phyloP scores from a whole-genome alignment of 306 rosid genomes.

The Dryas octopetala region DNA sequence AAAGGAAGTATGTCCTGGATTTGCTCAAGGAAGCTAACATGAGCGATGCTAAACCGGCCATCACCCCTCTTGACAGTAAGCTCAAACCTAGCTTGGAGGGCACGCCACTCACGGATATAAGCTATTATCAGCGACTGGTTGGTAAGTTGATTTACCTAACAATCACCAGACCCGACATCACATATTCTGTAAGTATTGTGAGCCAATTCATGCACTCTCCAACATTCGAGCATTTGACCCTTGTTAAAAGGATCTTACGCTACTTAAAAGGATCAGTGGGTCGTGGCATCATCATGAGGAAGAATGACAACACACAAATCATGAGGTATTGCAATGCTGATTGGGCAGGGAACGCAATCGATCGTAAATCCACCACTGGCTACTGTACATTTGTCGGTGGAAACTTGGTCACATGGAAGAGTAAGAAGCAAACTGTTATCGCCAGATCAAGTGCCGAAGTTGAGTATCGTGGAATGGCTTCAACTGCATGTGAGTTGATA shows the following conservation, averaged over 20 bases:
- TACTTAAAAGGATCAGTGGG: background rate
- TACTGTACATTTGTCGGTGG: background rate
- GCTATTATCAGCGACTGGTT: background rate
- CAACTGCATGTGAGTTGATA: background rate
- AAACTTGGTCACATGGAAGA: conserved; percentile 10
- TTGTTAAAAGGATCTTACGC: background rate
- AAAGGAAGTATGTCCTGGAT: background rate
- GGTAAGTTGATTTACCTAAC: background rate
- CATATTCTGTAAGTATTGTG: background rate
- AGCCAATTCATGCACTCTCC: conserved; percentile 1
- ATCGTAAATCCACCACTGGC: background rate
- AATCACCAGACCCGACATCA: background rate
- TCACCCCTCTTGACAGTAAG: no score
- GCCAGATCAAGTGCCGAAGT: background rate
- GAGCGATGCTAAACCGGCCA: no score
- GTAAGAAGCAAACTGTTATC: background rate
- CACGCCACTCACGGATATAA: background rate
- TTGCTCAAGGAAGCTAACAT: no score
- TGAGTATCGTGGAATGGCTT: background rate
- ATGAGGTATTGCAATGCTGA: background rate
- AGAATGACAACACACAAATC: background rate
- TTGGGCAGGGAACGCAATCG: background rate
- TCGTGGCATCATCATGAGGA: background rate
- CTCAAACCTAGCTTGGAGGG: no score
- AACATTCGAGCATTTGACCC: background rate